A percentile compares a stretch with the other conserved stretches of the same genome.
phyloP scores from a whole-genome alignment of 345 rosid species.

The Syzygium aromaticum region DNA sequence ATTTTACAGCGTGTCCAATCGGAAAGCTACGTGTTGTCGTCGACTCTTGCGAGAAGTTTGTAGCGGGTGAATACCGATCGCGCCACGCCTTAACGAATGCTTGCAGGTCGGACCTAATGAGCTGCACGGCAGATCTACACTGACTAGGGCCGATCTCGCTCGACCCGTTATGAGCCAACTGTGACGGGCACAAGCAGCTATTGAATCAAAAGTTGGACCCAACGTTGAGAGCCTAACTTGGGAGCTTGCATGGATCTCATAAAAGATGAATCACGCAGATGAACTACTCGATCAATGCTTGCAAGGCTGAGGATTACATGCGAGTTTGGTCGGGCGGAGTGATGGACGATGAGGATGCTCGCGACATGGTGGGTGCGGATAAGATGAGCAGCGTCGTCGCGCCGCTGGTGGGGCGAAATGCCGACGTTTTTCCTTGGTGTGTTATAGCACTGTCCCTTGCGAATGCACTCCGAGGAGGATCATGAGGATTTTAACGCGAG shows the following conservation, averaged over 20 bases:
- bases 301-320: not conserved
- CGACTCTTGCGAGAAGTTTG: not conserved
- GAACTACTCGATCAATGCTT: not conserved
- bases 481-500: no score
- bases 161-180: not conserved
- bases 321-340: not conserved
- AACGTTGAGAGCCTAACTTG: not conserved
- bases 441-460: no score
- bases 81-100: not conserved
- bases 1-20: not conserved
- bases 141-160: not conserved
- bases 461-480: no score
- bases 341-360: not conserved
- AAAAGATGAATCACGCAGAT: not conserved
- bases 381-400: not conserved
- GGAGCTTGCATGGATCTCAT: not conserved
- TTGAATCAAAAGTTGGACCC: no score
- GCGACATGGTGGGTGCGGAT: not conserved
- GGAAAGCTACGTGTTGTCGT: not conserved
- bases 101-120: not conserved
- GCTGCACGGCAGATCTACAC: not conserved
- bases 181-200: no score
- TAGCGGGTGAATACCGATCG: not conserved
- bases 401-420: not conserved
- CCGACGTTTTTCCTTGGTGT: not conserved